These are phyloP conservation scores for Nepenthes mirabilis DNA, from an alignment of 148 eudicot genomes.

Conservation along the genomic window DNA sequence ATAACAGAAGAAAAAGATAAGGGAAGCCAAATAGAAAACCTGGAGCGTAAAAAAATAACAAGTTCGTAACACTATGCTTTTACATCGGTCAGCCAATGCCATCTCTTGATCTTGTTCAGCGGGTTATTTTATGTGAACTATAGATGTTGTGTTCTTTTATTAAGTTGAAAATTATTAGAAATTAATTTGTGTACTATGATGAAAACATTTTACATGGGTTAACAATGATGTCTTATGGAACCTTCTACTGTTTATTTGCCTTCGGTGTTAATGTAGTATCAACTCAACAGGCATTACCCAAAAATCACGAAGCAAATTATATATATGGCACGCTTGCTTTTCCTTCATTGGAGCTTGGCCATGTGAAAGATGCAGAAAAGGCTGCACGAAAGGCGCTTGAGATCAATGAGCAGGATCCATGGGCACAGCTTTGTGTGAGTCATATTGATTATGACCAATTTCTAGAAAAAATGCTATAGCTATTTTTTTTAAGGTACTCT, in stretches of 20 bases:
- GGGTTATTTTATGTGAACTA: conserved; percentile 27
- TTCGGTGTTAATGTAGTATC: background rate
- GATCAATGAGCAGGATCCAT: conserved; percentile 60
- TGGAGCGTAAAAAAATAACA: too few species aligned
- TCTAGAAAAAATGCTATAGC: too few species aligned
- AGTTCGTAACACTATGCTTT: conserved; percentile 66
- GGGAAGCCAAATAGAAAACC: too few species aligned
- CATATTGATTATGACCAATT: too few species aligned
- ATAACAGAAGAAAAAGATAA: too few species aligned
- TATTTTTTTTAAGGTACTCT: too few species aligned
- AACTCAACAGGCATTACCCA: conserved; percentile 43
- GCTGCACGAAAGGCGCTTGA: conserved; percentile 68
- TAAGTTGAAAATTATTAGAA: too few species aligned
- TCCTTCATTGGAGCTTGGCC: conserved; percentile 80
- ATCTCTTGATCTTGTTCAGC: conserved; percentile 59
- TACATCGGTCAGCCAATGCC: conserved; percentile 74
- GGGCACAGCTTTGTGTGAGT: conserved; percentile 83
- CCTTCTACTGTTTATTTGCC: background rate
- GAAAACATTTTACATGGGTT: too few species aligned
- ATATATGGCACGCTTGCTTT: conserved; percentile 90
- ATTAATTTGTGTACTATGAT: too few species aligned
- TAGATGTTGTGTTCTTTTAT: background rate
- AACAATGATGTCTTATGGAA: too few species aligned
- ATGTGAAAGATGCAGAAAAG: conserved; percentile 52
- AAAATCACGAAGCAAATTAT: conserved; percentile 45